Evolutionary conservation across 2,329 filamentous ascomycete species (phyloP), one percentile per base, ranked within the genome.

Genomic region (Diaporthe citri): DNA sequence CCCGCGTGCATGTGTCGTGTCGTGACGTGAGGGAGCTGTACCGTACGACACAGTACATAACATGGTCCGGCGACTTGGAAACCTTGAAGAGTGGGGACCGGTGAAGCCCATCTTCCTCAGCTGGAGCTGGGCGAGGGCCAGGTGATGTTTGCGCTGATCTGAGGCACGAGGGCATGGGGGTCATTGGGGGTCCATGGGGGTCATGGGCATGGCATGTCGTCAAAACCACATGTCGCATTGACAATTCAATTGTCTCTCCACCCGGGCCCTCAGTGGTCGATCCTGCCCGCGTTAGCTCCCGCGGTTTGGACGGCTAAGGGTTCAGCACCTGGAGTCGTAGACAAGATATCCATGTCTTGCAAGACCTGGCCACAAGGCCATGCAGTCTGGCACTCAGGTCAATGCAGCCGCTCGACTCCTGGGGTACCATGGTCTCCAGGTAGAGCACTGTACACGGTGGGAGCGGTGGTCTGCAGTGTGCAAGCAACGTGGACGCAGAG

Each of bases 261-360:
- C 59, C 28, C 22, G 66, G 62, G 25, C 46, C 48, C 46, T 43
- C 62, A 64, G n/a, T 69, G 66, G 39, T 51, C 43, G 74, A 64
- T 75, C 71, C 66, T 57, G 55, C 62, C 62, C 67, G 74, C 71
- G 62, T 75, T 75, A 75, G 74, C 71, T 75, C 74, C 74, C 71
- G 74, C 66, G 34, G 51, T 52, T 25, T 64, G 59, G n/a, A 46
- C n/a, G 57, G 48, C 41, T 55, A 43, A 71, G 52, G 66, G 62
- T 69, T 59, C 66, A 74, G 55, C 56, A 41, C 48, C 55, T 39
- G 41, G n/a, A 34, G n/a, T 31, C 9, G 17, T 31, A 43, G 41
- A 62, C 71, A 60, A 43, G 71, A 72, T 72, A 41, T 64, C 57
- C 55, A 64, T 62, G 55, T 48, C 56, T 51, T 51, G 31, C 56